Base-by-base conservation (phyloP, 345 rosid species). In the Populus alba region DNA sequence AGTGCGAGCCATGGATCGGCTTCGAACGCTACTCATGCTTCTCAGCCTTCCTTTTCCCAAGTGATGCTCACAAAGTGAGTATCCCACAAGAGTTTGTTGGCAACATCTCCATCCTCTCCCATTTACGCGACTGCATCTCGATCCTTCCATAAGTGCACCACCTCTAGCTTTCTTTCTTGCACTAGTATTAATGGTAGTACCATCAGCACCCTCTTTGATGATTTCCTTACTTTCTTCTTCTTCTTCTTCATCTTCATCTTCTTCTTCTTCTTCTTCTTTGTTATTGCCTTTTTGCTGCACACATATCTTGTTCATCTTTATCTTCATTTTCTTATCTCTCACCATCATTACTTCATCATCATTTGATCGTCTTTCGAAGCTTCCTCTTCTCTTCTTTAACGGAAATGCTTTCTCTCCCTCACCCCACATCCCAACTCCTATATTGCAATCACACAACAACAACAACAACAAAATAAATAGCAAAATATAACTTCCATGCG, bases 41-140 rank as follows among this genome's bases (percentile, higher is more conserved):
- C 98, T 83, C 0, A 96, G 89, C 80, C 99, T 88, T 66, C 98
- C 99, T 83, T 96, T 96, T 3, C 99, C 99, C 49, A 96, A 78
- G 78, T 96, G 99, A 84, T 96, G 98, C 87, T 92, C 99, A 66
- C 99, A 96, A 25, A 96, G 92, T 0, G 98, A 94, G 78, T 96
- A 96, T 4, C 99, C 98, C 33, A 89, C 92, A 47, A 96, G 93
- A 10, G 99, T 96, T 84, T 87, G 98, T 51, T 94, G 98, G 71
- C 93, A 89, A 71, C 99, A 96, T 79, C 99, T 87, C 98, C 98
- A 94, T 69, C 99, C 99, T 81, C 98, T 85, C 47, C 99, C 99
- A 39, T 96, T 96, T 22, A 92, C 97, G 1, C 97, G 91, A 80
- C 99, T 96, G 87, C 99, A 96, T 79, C 98, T 71, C 39, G 99